phyloP scores from a whole-genome alignment of 2,329 filamentous ascomycete genomes.

The Fusarium oxysporum region DNA sequence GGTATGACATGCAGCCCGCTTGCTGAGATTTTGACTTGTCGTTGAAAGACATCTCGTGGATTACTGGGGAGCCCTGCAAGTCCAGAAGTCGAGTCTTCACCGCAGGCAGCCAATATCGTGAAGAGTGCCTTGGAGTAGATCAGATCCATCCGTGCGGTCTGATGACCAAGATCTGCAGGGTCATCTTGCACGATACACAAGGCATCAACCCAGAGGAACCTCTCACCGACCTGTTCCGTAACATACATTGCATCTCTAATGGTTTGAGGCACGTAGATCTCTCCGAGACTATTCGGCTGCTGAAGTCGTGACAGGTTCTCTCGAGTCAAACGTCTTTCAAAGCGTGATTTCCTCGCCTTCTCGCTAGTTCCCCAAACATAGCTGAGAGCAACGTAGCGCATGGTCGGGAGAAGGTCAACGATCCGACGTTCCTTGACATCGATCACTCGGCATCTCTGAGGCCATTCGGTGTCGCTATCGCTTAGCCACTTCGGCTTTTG shows the following conservation, averaged over 20 bases:
- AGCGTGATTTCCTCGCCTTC: neutral
- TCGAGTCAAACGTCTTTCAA: neutral
- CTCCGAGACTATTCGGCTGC: neutral
- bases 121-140: constrained; percentile 19
- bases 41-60: neutral
- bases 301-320: constrained; percentile 1
- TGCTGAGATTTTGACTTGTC: neutral
- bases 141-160: constrained; percentile 15
- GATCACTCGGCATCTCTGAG: neutral
- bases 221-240: neutral
- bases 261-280: neutral
- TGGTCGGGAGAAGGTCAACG: neutral
- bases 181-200: constrained; percentile 33
- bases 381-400: constrained; percentile 26
- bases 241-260: constrained; percentile 22
- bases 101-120: neutral
- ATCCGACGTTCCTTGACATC: constrained; percentile 2
- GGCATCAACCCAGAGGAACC: constrained; percentile 33
- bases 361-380: constrained; percentile 26
- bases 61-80: neutral
- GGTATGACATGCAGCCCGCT: neutral
- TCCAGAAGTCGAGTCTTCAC: neutral
- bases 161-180: neutral
- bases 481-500: constrained; percentile 1
- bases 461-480: neutral